A percentile compares a stretch with the other conserved stretches of the same genome.
Conservation (phyloP, 176 grass and related monocot species). For the Puccinellia tenuiflora region DNA sequence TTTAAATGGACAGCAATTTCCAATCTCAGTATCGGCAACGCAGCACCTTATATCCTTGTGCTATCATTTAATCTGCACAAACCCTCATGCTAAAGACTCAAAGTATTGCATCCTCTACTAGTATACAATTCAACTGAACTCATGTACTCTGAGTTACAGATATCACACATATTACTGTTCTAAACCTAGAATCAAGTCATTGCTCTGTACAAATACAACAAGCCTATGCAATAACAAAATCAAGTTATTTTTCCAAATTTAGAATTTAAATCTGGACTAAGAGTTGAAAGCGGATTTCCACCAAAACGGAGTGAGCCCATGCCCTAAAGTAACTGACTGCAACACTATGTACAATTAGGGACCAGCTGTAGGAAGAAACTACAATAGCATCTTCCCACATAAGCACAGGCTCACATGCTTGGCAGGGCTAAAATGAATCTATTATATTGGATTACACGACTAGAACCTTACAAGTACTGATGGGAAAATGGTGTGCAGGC, state of each 20-base stretch:
- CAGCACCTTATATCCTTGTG: background rate
- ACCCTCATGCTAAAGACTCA: background rate
- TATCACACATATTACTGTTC: background rate
- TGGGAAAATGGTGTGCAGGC: background rate
- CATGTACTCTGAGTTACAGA: background rate
- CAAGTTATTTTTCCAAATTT: background rate
- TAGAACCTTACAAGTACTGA: background rate
- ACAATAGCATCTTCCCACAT: constrained; percentile 4
- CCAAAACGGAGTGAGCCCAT: background rate
- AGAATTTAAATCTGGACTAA: background rate
- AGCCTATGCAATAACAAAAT: constrained; percentile 5
- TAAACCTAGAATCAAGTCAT: constrained; percentile 5
- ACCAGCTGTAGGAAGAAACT: background rate
- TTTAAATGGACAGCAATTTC: background rate
- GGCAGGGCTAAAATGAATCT: background rate
- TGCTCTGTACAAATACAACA: background rate
- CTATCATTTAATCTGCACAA: background rate
- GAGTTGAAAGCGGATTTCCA: background rate
- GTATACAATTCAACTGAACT: background rate
- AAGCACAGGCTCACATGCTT: background rate
- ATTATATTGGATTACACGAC: background rate
- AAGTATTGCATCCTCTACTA: background rate
- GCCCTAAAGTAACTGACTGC: constrained; percentile 9
- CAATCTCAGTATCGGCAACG: background rate
- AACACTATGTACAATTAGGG: background rate